Conservation (phyloP, 176 grass and related monocot species). For the Oropetium thomaeum region DNA sequence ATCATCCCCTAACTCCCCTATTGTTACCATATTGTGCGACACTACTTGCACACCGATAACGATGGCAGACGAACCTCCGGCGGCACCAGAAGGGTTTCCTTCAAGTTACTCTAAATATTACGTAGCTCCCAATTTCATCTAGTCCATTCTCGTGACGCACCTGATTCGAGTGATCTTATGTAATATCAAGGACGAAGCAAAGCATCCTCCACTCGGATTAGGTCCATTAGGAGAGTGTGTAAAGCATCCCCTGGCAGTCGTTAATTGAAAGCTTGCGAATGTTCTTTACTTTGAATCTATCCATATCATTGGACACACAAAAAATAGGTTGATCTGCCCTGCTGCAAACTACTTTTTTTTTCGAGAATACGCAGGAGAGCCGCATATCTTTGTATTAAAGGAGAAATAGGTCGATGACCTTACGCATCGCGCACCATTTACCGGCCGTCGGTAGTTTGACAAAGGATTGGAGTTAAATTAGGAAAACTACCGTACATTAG, state of each 20-base stretch:
- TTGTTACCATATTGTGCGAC: neutral
- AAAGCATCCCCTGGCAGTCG: no score
- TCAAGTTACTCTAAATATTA: constrained; percentile 17
- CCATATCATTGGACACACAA: no score
- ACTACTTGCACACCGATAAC: neutral
- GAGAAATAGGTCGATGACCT: no score
- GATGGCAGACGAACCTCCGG: constrained; percentile 19
- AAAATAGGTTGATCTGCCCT: no score
- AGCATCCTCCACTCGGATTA: constrained; percentile 4
- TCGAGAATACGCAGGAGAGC: no score
- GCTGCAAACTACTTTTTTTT: no score
- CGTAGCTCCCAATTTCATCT: neutral
- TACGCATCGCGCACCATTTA: no score
- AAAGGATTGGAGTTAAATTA: no score
- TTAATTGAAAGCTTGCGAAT: neutral
- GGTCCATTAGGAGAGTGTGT: neutral
- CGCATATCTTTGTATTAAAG: no score
- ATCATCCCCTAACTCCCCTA: neutral
- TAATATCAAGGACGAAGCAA: neutral
- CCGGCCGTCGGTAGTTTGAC: no score
- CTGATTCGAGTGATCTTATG: constrained; percentile 24
- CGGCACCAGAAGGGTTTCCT: neutral
- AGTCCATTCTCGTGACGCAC: neutral
- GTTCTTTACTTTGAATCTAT: neutral
- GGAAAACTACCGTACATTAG: no score